A percentile compares a stretch with the other conserved stretches of the same genome.
Conservation (phyloP, 441 rosid genomes). For the Manihot esculenta region DNA sequence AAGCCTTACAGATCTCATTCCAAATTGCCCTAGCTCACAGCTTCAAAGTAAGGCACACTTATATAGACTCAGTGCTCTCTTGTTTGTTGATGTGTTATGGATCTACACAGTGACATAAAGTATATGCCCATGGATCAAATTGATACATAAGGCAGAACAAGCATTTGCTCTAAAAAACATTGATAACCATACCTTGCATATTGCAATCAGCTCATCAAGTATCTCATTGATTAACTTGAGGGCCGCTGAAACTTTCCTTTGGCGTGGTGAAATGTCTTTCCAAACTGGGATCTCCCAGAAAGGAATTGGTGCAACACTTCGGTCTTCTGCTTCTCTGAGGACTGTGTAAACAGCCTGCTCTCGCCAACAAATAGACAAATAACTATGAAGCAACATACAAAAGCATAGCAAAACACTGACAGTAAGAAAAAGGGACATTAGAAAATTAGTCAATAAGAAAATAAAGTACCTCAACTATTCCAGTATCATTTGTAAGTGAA, state of each 20-base stretch:
- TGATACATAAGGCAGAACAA: background rate
- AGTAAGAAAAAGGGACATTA: slow-evolving; percentile 12
- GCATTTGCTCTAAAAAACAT: background rate
- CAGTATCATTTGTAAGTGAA: slow-evolving; percentile 86
- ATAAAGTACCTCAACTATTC: slow-evolving; percentile 80
- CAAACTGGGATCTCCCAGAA: slow-evolving; percentile 92
- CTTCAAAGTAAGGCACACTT: background rate
- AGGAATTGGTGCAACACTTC: slow-evolving; percentile 93
- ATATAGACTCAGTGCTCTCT: background rate
- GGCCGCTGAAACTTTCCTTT: slow-evolving; percentile 72
- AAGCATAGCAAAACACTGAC: slow-evolving; percentile 7
- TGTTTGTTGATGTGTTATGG: background rate
- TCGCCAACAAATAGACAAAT: slow-evolving; percentile 18
- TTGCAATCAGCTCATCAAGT: slow-evolving; percentile 74
- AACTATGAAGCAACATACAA: slow-evolving; percentile 15
- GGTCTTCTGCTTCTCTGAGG: slow-evolving; percentile 92
- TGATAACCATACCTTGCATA: slow-evolving; percentile 71
- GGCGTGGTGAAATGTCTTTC: slow-evolving; percentile 92
- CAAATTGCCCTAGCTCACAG: background rate
- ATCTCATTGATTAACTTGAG: slow-evolving; percentile 78
- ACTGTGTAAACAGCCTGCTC: slow-evolving; percentile 89
- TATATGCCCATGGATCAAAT: background rate
- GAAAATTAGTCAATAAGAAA: slow-evolving; percentile 6
- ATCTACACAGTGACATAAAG: background rate
- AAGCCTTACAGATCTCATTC: slow-evolving; percentile 1